A percentile compares a stretch with the other conserved stretches of the same genome.
Conservation (phyloP, 73 alveolate genomes). For the Paramecium sexaurelia region DNA sequence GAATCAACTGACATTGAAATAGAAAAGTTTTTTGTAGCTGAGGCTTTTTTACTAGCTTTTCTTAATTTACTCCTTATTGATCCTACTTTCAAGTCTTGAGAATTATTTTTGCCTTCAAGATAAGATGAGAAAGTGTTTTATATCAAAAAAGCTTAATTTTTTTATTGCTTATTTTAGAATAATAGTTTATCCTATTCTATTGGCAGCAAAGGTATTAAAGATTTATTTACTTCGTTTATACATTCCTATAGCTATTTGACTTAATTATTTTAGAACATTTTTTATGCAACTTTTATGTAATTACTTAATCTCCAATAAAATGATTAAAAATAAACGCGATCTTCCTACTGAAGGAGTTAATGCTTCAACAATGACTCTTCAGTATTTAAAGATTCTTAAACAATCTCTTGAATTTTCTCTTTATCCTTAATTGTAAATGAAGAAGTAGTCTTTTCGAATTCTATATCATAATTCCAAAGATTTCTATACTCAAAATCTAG, state of each 20-base stretch:
- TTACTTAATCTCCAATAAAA: background rate
- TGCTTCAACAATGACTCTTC: background rate
- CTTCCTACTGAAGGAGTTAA: background rate
- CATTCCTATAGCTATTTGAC: background rate
- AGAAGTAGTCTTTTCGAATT: background rate
- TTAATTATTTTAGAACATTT: background rate
- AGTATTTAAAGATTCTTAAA: background rate
- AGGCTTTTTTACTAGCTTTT: background rate
- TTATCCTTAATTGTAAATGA: background rate
- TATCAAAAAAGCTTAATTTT: background rate
- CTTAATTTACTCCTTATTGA: background rate
- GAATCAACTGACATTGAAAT: background rate
- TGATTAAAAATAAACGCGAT: background rate
- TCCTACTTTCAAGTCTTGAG: background rate
- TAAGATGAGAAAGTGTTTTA: background rate
- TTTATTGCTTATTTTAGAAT: background rate
- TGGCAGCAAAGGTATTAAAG: background rate
- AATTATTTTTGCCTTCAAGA: background rate
- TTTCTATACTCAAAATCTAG: background rate
- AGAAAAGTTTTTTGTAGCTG: background rate
- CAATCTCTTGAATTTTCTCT: background rate
- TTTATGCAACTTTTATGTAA: background rate
- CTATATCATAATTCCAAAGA: conserved; percentile 15
- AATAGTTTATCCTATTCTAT: background rate
- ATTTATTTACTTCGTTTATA: background rate